These are phyloP conservation scores for Mallotus repandus DNA, from an alignment of 441 rosid genomes.

Conservation along the genomic window DNA sequence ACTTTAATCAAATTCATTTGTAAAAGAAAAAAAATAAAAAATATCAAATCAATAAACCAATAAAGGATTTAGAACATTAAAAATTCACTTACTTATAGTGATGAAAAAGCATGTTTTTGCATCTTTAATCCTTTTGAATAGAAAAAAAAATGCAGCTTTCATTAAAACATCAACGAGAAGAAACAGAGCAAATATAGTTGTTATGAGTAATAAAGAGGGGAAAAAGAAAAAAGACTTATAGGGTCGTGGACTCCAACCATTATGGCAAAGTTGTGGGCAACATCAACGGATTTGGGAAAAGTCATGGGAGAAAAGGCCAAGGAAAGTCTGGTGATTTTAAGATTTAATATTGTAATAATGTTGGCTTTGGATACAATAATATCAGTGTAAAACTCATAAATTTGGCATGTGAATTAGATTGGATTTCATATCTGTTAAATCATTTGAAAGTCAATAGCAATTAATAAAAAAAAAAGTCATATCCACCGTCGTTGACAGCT, in stretches of 20 bases:
- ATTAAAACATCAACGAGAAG: not conserved
- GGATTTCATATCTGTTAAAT: no score
- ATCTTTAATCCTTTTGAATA: conserved; percentile 72
- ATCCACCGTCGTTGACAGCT: no score
- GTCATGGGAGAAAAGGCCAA: conserved; percentile 39
- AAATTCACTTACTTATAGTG: no score
- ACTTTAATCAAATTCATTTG: not conserved
- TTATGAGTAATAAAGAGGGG: not conserved
- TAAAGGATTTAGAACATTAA: not conserved
- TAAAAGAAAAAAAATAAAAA: not conserved
- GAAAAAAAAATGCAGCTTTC: not conserved
- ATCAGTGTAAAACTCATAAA: no score
- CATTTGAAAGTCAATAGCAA: no score
- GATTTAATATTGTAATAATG: not conserved
- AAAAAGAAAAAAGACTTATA: conserved; percentile 37
- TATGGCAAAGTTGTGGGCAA: conserved; percentile 56
- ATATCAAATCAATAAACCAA: not conserved
- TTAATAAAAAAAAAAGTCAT: no score
- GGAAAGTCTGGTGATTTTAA: not conserved
- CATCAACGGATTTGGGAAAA: conserved; percentile 46
- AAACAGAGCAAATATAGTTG: not conserved
- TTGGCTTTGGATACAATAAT: conserved; percentile 8
- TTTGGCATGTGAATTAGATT: no score
- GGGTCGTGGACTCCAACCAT: conserved; percentile 87
- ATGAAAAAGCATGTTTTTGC: conserved; percentile 88